phyloP scores from a whole-genome alignment of 2,329 filamentous ascomycete species.

The Cytospora paraplurivora region DNA sequence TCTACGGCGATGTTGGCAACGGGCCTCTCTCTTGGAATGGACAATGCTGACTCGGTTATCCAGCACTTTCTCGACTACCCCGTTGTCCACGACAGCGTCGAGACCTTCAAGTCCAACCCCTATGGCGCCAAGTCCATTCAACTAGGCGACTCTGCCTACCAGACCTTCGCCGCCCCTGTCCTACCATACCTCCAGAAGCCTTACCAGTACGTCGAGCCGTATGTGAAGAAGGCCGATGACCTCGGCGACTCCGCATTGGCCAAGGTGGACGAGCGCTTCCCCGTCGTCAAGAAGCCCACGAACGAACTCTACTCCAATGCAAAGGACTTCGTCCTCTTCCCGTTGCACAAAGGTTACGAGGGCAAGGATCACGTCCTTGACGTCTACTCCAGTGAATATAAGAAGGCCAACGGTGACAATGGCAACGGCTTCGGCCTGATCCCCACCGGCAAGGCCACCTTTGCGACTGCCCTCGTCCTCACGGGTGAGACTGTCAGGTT shows the following conservation, averaged over 20 bases:
- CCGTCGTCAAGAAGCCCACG: conserved; percentile 74
- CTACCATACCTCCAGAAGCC: conserved; percentile 78
- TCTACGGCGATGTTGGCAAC: not conserved
- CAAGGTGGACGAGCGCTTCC: conserved; percentile 70
- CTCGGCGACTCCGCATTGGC: conserved; percentile 72
- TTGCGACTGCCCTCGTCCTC: conserved; percentile 28
- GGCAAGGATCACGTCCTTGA: conserved; percentile 63
- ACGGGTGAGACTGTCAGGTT: conserved; percentile 26
- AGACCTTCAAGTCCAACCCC: conserved; percentile 77
- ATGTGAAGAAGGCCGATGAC: conserved; percentile 78
- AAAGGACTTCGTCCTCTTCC: conserved; percentile 62
- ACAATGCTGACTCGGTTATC: conserved; percentile 26
- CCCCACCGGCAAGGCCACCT: conserved; percentile 66
- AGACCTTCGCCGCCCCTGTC: conserved; percentile 74
- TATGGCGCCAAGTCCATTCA: conserved; percentile 82
- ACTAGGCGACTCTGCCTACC: conserved; percentile 73
- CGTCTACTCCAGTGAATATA: conserved; percentile 60
- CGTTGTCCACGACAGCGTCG: conserved; percentile 75
- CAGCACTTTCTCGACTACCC: conserved; percentile 88
- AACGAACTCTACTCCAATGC: conserved; percentile 68
- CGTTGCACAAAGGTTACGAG: conserved; percentile 62
- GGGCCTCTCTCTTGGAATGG: not conserved
- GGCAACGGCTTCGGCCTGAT: conserved; percentile 57
- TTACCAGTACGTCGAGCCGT: conserved; percentile 81
- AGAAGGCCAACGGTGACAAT: conserved; percentile 63